Conservation (phyloP, 768 basidiomycete species). For the Tephrocybe sp. region DNA sequence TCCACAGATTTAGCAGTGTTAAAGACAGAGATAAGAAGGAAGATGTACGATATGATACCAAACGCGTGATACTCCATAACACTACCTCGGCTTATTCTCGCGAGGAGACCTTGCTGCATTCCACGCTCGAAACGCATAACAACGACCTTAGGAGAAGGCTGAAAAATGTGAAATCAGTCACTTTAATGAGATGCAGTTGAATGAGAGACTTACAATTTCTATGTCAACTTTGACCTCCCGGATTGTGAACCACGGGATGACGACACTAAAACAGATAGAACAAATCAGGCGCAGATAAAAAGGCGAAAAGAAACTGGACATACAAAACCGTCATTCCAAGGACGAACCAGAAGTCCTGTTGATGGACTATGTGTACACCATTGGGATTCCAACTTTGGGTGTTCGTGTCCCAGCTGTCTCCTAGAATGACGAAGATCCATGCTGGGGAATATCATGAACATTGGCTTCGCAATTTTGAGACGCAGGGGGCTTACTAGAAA, state of each 20-base stretch:
- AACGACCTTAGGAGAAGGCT: conserved; percentile 83
- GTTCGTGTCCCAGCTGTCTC: conserved; percentile 60
- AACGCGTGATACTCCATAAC: conserved; percentile 87
- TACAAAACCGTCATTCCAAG: conserved; percentile 75
- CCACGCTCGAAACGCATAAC: conserved; percentile 79
- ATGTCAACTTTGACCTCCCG: conserved; percentile 76
- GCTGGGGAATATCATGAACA: conserved; percentile 27
- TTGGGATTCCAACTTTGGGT: conserved; percentile 62
- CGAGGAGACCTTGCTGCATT: conserved; percentile 83
- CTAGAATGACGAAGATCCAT: conserved; percentile 71
- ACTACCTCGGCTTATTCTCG: conserved; percentile 74
- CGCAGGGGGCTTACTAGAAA: conserved; percentile 46
- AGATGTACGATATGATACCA: conserved; percentile 75
- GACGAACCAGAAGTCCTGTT: conserved; percentile 82
- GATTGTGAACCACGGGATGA: conserved; percentile 77
- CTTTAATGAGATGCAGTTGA: not conserved
- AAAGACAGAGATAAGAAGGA: conserved; percentile 7
- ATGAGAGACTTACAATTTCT: conserved; percentile 57
- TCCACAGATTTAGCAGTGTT: conserved; percentile 1
- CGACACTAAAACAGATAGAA: conserved; percentile 48
- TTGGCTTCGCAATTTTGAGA: conserved; percentile 2
- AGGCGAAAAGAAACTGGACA: conserved; percentile 18
- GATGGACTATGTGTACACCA: conserved; percentile 55
- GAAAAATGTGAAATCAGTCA: conserved; percentile 9
- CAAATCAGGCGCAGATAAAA: conserved; percentile 8